Evolutionary conservation across 2,329 filamentous ascomycete genomes (phyloP), one percentile per base, ranked within the genome.

Genomic region (Sporothrix pseudoabietina): DNA sequence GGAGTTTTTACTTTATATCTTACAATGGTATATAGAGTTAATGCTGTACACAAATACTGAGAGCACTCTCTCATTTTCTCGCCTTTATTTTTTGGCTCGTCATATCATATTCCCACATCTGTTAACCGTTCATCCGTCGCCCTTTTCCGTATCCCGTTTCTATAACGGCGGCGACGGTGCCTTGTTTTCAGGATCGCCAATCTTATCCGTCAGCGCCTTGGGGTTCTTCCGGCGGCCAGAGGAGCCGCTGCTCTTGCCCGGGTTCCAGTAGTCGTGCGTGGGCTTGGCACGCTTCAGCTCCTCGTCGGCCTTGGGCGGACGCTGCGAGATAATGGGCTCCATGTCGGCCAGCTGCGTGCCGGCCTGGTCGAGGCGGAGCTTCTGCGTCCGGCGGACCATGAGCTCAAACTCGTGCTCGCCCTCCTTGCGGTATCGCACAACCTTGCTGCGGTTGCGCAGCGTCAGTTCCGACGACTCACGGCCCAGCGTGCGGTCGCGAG

Each of bases 371-470:
- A 86, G 73, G 39, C 79, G 75, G 72, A 85, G 71, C 41, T 74
- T 76, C 47, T 75, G 80, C 59, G 86, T 79, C 75, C 79, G 81
- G 71, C 82, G 78, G 7, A 91, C 88, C 86, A 91, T 87, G 14
- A 84, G 79, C 78, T 96, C 91, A 77, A 98, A 87, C 39, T 88
- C 88, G 72, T 86, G 82, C 78, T 91, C 84, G 49, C 93, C 94
- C 72, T 87, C 83, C 75, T 88, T 83, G 75, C 94, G 87, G 83
- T 89, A 97, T 75, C 87, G 84, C 74, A 93, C 96, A 71, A 97
- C 93, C 83, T 98, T 98, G 76, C 86, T 85, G 63, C 95, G 87
- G 83, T 98, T 98, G 79, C 88, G 86, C 73, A 85, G 84, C 47
- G 95, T 98, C 77, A 96, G 84, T 44, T 92, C 87, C 77, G 89